Percentiles rank a stretch among this genome's conserved stretches.
Conservation (phyloP, 2,329 filamentous ascomycete species). For the Epichloe sp. region DNA sequence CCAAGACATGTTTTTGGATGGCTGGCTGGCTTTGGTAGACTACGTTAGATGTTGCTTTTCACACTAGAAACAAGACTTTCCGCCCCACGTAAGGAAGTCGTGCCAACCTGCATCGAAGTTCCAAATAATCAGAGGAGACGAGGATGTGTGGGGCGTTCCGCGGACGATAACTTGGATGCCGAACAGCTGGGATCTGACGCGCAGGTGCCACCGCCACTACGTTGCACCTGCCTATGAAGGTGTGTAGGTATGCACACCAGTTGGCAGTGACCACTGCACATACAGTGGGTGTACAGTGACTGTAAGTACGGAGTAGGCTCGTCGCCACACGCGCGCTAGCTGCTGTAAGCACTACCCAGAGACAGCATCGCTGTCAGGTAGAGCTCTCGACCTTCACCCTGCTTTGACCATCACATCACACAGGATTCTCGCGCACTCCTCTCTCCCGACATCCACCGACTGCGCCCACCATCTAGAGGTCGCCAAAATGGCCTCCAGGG, state of each 20-base stretch:
- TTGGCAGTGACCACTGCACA: no score
- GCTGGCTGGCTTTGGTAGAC: neutral
- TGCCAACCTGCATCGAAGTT: no score
- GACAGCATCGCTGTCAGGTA: neutral
- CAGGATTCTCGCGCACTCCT: neutral
- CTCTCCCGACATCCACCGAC: neutral
- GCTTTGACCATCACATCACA: neutral
- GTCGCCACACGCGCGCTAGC: neutral
- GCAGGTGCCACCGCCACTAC: neutral
- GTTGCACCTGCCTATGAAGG: no score
- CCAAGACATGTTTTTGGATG: neutral
- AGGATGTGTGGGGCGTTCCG: no score
- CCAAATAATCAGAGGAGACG: no score
- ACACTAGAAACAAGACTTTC: neutral
- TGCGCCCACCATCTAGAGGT: neutral
- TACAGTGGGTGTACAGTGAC: no score
- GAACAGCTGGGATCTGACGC: neutral
- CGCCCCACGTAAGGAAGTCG: no score
- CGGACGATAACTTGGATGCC: no score
- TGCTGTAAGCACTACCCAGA: neutral
- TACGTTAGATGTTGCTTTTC: neutral
- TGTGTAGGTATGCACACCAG: no score
- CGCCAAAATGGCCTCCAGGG: constrained; percentile 19
- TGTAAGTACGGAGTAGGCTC: neutral
- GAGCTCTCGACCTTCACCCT: neutral